Conservation (phyloP, 176 grass and related monocot species). For the Oryza coarctata region DNA sequence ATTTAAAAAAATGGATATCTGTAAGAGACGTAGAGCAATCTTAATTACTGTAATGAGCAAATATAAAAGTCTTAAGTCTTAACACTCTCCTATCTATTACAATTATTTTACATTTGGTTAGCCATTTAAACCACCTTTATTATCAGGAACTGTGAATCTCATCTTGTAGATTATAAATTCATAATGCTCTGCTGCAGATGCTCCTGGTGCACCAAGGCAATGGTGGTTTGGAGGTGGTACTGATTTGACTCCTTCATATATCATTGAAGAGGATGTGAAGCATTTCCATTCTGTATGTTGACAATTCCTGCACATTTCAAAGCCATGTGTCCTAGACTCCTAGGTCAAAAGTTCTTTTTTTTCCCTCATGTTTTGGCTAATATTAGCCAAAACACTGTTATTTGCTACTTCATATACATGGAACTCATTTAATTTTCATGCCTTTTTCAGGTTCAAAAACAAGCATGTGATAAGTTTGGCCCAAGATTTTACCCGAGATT, state of each 20-base stretch:
- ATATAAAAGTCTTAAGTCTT: not conserved
- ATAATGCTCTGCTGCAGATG: slow-evolving; percentile 52
- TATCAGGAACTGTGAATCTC: not conserved
- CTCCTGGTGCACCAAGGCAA: slow-evolving; percentile 82
- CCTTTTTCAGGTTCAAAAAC: slow-evolving; percentile 76
- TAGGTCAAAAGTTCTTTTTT: no score
- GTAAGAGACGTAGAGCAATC: not conserved
- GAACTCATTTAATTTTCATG: not conserved
- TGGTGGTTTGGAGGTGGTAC: slow-evolving; percentile 99
- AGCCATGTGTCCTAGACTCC: not conserved
- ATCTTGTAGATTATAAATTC: not conserved
- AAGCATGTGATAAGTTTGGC: slow-evolving; percentile 96
- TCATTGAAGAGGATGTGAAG: slow-evolving; percentile 98
- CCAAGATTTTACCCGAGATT: slow-evolving; percentile 92
- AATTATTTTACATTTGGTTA: not conserved
- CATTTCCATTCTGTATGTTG: slow-evolving; percentile 91
- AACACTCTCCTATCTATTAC: not conserved
- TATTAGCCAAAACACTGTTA: not conserved
- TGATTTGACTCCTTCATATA: slow-evolving; percentile 92
- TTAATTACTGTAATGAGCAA: not conserved
- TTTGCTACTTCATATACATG: not conserved
- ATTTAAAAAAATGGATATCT: not conserved
- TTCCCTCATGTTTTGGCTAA: not conserved
- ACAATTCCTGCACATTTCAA: not conserved
- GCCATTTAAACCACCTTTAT: not conserved